A percentile compares a stretch with the other conserved stretches of the same genome.
Evolutionary conservation across 257 asterid genomes (phyloP).

Genomic region (Verbena officinalis): DNA sequence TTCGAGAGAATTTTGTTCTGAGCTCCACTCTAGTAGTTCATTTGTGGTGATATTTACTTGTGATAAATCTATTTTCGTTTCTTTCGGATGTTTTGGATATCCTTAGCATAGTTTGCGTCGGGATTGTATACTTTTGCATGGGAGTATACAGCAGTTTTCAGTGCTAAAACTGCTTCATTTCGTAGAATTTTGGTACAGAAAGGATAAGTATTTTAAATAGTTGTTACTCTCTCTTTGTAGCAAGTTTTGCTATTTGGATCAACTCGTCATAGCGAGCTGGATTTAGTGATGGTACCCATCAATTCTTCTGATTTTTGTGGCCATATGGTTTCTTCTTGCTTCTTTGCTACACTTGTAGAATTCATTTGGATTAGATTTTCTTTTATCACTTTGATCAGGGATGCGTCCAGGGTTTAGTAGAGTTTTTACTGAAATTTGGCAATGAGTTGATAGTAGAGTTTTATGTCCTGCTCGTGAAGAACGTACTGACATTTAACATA

Average conservation of each 20-base stretch:
- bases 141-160: not conserved
- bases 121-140: not conserved
- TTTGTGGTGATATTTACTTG: conserved; percentile 6
- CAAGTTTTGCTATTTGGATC: not conserved
- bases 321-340: not conserved
- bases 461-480: not conserved
- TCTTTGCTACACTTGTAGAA: not conserved
- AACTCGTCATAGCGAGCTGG: not conserved
- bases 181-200: not conserved
- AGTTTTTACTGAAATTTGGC: not conserved
- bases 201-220: not conserved
- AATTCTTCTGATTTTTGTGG: not conserved
- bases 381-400: not conserved
- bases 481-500: not conserved
- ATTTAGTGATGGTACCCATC: not conserved
- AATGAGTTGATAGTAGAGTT: not conserved
- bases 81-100: not conserved
- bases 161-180: not conserved
- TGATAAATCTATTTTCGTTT: not conserved
- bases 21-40: conserved; percentile 1
- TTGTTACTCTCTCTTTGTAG: not conserved
- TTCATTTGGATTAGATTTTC: conserved; percentile 1
- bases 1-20: not conserved
- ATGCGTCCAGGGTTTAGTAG: not conserved
- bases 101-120: not conserved